A percentile compares a stretch with the other conserved stretches of the same genome.
Evolutionary conservation across 371 early-diverging fungal genomes (phyloP).

Genomic region (Synchytrium microbalum): DNA sequence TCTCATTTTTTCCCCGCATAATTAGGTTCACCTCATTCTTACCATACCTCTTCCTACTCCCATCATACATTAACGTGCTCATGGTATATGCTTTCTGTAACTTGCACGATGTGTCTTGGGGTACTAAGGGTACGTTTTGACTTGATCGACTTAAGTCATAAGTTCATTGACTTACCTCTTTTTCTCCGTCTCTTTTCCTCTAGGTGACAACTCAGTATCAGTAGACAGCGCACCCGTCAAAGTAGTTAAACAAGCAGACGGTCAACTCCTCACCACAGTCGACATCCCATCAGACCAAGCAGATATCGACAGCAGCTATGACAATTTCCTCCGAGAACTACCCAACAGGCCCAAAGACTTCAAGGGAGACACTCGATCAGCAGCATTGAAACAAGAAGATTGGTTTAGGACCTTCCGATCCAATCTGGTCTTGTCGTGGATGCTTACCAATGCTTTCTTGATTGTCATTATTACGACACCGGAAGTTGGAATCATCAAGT

Average conservation of each 20-base stretch:
- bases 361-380: neutral
- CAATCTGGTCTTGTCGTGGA: constrained; percentile 3
- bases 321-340: constrained; percentile 21
- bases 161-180: neutral
- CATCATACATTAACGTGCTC: constrained; percentile 31
- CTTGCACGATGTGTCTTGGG: constrained; percentile 80
- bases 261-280: constrained; percentile 35
- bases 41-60: constrained; percentile 36
- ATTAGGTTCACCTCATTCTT: constrained; percentile 22
- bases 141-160: constrained; percentile 7
- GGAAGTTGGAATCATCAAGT: neutral
- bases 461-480: constrained; percentile 3
- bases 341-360: neutral
- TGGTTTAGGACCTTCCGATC: constrained; percentile 10
- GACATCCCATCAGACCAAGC: constrained; percentile 65
- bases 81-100: constrained; percentile 31
- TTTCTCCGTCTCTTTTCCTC: constrained; percentile 7
- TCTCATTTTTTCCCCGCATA: too few species aligned
- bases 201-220: constrained; percentile 12
- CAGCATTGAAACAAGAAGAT: constrained; percentile 7
- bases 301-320: constrained; percentile 66
- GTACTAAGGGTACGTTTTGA: constrained; percentile 73
- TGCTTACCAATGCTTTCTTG: constrained; percentile 7
- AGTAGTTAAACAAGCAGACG: constrained; percentile 9
- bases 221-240: constrained; percentile 14